Conservation (phyloP, 2,329 filamentous ascomycete species). For the Aspergillus sp. region DNA sequence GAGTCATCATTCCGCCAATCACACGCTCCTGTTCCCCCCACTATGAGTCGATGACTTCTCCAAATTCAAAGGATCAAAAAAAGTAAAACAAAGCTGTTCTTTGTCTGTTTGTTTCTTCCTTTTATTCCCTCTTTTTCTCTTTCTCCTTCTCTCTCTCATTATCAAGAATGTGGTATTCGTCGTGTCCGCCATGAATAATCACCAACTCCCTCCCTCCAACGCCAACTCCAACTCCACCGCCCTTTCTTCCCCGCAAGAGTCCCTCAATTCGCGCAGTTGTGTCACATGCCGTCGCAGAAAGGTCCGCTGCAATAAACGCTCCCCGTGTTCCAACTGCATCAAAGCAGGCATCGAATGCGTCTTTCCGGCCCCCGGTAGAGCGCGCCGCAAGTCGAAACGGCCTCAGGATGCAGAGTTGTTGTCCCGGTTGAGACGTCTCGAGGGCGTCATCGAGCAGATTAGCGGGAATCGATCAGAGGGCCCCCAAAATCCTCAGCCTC, state of each 20-base stretch:
- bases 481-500: too few relatives aligned
- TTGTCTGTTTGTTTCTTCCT: too few relatives aligned
- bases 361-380: conserved; percentile 58
- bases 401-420: conserved; percentile 56
- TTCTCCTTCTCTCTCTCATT: too few relatives aligned
- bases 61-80: too few relatives aligned
- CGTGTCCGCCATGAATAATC: too few relatives aligned
- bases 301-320: conserved; percentile 45
- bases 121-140: too few relatives aligned
- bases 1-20: too few relatives aligned
- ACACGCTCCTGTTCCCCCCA: too few relatives aligned
- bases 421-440: conserved; percentile 52
- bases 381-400: conserved; percentile 55
- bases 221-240: conserved; percentile 1
- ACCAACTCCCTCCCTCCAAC: background rate
- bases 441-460: conserved; percentile 57
- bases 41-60: too few relatives aligned
- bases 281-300: conserved; percentile 45
- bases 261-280: conserved; percentile 38
- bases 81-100: too few relatives aligned
- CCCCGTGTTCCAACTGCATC: conserved; percentile 45
- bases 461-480: conserved; percentile 35
- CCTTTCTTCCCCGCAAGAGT: conserved; percentile 11
- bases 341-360: conserved; percentile 54
- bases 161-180: too few relatives aligned